Evolutionary conservation across 306 rosid genomes (phyloP).

Genomic region (Prinsepia uniflora): DNA sequence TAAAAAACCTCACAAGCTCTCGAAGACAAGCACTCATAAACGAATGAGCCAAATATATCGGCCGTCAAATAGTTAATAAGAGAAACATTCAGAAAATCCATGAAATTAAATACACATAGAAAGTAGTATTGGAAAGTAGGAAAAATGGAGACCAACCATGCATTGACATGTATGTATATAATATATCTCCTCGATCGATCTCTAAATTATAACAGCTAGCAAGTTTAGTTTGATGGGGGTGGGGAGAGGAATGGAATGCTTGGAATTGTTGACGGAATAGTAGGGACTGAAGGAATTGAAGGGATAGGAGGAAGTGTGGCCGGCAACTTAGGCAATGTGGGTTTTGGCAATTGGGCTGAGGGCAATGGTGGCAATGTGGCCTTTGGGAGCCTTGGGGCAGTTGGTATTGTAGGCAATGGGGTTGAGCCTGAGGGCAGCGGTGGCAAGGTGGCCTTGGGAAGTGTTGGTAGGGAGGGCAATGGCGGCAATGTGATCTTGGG

Average conservation of each 20-base stretch:
- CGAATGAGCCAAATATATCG: too few relatives aligned
- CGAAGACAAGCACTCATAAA: not conserved
- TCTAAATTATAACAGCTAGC: not conserved
- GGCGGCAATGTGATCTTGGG: constrained; percentile 21
- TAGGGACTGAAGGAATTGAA: constrained; percentile 9
- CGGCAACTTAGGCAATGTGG: not conserved
- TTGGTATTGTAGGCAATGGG: not conserved
- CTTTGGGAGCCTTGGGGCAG: constrained; percentile 10
- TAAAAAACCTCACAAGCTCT: not conserved
- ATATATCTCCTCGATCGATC: not conserved
- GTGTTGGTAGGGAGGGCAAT: constrained; percentile 15
- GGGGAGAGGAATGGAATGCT: constrained; percentile 8
- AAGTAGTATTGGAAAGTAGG: not conserved
- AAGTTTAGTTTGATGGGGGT: constrained; percentile 23
- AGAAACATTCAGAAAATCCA: not conserved
- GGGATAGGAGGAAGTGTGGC: constrained; percentile 4
- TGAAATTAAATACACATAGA: not conserved
- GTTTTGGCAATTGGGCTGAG: constrained; percentile 8
- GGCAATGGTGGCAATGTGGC: constrained; percentile 19
- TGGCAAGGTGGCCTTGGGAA: constrained; percentile 11
- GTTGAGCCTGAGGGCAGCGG: constrained; percentile 3
- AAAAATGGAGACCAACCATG: not conserved
- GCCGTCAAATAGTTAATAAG: not conserved
- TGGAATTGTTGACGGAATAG: constrained; percentile 16
- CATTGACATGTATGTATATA: not conserved